These are phyloP conservation scores for Calvatia gigantea DNA, from an alignment of 768 basidiomycete genomes.

Conservation along the genomic window DNA sequence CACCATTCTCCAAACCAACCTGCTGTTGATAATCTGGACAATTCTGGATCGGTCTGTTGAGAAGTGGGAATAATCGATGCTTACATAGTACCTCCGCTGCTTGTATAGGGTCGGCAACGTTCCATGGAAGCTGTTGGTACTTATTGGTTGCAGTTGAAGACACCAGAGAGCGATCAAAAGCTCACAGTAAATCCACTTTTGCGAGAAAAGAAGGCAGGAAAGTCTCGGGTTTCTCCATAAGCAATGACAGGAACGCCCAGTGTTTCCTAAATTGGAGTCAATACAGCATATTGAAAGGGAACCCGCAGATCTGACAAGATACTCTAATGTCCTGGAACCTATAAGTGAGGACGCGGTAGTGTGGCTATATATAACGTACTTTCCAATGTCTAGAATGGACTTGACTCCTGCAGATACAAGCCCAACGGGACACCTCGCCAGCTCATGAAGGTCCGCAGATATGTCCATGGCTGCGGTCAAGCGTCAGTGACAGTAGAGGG, in stretches of 20 bases:
- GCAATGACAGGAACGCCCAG: constrained; percentile 89
- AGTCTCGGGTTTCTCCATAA: constrained; percentile 71
- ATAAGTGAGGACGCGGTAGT: background rate
- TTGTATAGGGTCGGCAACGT: constrained; percentile 50
- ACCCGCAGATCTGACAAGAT: constrained; percentile 47
- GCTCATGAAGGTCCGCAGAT: constrained; percentile 90
- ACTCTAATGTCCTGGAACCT: constrained; percentile 67
- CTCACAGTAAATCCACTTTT: constrained; percentile 75
- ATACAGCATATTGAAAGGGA: background rate
- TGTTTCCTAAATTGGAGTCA: constrained; percentile 64
- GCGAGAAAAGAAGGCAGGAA: constrained; percentile 93
- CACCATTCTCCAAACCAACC: constrained; percentile 72
- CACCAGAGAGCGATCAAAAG: constrained; percentile 6
- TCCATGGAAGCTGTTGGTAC: constrained; percentile 84
- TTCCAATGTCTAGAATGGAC: constrained; percentile 90
- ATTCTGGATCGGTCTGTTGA: background rate
- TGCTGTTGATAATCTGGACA: constrained; percentile 62
- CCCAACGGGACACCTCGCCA: constrained; percentile 86
- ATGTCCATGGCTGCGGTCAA: constrained; percentile 81
- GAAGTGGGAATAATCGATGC: constrained; percentile 20
- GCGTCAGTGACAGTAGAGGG: constrained; percentile 3
- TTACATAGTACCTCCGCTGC: constrained; percentile 78
- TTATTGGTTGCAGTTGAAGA: background rate
- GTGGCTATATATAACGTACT: constrained; percentile 33
- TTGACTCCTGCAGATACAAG: constrained; percentile 94